Evolutionary conservation across 1,284 basidiomycete species (phyloP), one percentile per base, ranked within the genome.

Genomic region (Malassezia sp.): DNA sequence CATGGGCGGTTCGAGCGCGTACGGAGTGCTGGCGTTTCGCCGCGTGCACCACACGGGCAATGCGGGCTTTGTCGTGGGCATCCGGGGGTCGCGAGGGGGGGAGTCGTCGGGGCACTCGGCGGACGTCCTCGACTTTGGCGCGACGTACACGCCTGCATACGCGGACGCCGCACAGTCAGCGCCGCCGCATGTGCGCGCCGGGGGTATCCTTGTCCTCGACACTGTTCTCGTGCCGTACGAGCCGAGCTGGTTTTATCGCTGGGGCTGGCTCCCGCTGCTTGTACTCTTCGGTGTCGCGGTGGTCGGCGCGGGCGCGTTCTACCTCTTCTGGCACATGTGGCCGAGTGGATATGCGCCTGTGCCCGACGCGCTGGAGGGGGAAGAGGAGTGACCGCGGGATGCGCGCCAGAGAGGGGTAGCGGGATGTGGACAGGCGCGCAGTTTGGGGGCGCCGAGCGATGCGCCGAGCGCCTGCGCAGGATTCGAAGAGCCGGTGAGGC

Each of bases 151-250:
- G 45, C 43, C 6, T 34, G 50, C 14, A 30, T 11, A 11, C n/a
- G n/a, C n/a, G n/a, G n/a, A n/a, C n/a, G n/a, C n/a, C n/a, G n/a
- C 37, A 30, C 10, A 33, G 41, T 18, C 44, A 42, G 6, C 40
- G 22, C 22, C 15, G 26, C 38, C 6, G 32, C 50, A 14, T 34
- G 45, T 4, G 45, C 38, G n/a, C 2, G 33, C 58, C 6, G 65
- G 63, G 9, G 91, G 93, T 4, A 85, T 96, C 21, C 77, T 96
- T 46, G 78, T 83, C 70, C 82, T 97, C 53, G 85, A 95, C 73
- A 75, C 77, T 20, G 76, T 95, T 8, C 73, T 96, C 32, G 63
- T 80, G 28, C 91, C 91, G 15, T 97, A 90, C 69, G 74, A 81
- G 52, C 87, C 91, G 0, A 40, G 38, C 15, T 69, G 64, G 66